phyloP scores from a whole-genome alignment of 345 rosid species.

The Pistacia atlantica region DNA sequence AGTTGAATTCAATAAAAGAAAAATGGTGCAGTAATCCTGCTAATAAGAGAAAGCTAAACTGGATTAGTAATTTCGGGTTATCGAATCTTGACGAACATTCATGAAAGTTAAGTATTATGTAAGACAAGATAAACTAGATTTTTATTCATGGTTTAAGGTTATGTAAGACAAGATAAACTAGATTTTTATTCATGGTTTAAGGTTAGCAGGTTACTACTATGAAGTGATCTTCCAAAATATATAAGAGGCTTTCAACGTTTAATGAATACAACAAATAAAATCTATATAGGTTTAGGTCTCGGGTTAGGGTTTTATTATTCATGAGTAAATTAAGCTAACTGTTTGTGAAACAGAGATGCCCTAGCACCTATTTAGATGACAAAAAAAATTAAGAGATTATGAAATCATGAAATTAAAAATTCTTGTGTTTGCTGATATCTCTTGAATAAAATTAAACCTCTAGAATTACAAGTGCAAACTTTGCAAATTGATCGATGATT shows the following conservation, averaged over 20 bases:
- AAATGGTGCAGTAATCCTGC: not conserved
- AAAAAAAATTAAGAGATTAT: too few species aligned
- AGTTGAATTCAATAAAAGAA: not conserved
- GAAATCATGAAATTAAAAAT: not conserved
- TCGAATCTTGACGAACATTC: not conserved
- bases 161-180: not conserved
- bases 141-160: too few species aligned
- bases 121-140: not conserved
- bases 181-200: not conserved
- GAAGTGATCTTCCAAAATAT: not conserved
- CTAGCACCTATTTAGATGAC: not conserved
- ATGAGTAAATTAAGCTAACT: not conserved
- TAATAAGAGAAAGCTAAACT: not conserved
- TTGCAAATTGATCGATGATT: not conserved
- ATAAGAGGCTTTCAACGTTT: not conserved
- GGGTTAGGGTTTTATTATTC: conserved; percentile 14
- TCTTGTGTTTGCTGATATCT: not conserved
- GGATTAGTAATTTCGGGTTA: not conserved
- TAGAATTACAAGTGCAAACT: not conserved
- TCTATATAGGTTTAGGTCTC: not conserved
- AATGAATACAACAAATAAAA: not conserved
- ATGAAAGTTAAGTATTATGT: not conserved
- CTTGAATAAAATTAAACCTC: not conserved
- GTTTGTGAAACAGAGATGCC: not conserved
- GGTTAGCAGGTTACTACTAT: not conserved